Conservation (phyloP, 164 flowering plant species). For the Paratinospora sagittata region DNA sequence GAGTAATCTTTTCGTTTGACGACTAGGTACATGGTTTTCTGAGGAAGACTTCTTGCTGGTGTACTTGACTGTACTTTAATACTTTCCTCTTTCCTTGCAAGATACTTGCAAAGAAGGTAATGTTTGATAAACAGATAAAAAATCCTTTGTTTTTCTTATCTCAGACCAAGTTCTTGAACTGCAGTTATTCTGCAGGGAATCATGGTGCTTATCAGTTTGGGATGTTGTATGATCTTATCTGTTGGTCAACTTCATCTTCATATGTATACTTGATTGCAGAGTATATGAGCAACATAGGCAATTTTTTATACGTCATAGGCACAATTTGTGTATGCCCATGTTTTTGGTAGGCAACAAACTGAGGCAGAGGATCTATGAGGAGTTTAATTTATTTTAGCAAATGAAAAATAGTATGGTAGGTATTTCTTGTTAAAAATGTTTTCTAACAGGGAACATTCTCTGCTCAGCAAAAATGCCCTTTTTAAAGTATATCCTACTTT, state of each 20-base stretch:
- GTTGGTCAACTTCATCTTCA: neutral
- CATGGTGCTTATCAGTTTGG: neutral
- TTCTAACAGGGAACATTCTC: neutral
- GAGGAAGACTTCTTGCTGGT: neutral
- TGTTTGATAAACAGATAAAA: neutral
- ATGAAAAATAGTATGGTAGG: no score
- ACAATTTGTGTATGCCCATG: neutral
- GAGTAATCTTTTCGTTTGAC: conserved; percentile 36
- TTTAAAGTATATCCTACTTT: neutral
- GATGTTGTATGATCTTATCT: neutral
- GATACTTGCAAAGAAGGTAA: neutral
- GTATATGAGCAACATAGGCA: neutral
- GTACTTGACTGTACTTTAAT: neutral
- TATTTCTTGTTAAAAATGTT: no score
- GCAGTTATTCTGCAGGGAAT: neutral
- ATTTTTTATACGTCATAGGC: neutral
- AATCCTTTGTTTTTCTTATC: neutral
- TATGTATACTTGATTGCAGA: neutral
- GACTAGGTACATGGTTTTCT: conserved; percentile 23
- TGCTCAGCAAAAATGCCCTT: neutral
- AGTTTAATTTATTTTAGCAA: no score
- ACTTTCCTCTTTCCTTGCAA: neutral
- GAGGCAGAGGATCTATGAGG: no score
- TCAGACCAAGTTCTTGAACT: neutral
- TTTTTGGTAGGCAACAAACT: neutral